These are phyloP conservation scores for Leishmania mexicana DNA, from an alignment of 208 protist genomes.

Conservation along the genomic window DNA sequence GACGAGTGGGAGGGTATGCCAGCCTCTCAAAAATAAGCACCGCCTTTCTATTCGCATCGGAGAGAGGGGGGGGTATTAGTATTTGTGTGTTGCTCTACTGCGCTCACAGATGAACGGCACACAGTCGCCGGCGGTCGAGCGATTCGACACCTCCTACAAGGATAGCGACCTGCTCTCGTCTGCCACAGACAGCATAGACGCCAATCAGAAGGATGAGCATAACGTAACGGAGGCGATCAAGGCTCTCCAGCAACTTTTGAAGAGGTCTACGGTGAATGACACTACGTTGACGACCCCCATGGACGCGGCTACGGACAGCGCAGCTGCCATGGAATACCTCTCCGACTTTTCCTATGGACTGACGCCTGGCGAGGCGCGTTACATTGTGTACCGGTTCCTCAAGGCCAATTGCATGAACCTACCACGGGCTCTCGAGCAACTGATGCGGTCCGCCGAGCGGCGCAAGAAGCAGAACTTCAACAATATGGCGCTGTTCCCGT, in stretches of 20 bases:
- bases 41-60: not conserved
- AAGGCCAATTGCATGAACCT: constrained; percentile 38
- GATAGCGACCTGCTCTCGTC: constrained; percentile 14
- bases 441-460: constrained; percentile 38
- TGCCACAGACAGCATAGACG: constrained; percentile 21
- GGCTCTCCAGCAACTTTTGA: constrained; percentile 15
- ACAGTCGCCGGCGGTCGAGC: not conserved
- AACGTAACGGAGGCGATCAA: constrained; percentile 17
- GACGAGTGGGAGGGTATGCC: not conserved
- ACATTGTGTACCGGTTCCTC: constrained; percentile 53
- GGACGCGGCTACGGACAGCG: not conserved
- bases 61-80: not conserved
- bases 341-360: constrained; percentile 35
- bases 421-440: constrained; percentile 30
- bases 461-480: constrained; percentile 56
- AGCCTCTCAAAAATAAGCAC: not conserved
- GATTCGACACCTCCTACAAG: not conserved
- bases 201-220: constrained; percentile 1
- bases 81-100: not conserved
- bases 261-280: not conserved
- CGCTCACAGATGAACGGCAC: not conserved
- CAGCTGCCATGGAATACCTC: constrained; percentile 15
- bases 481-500: constrained; percentile 55
- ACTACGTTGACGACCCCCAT: not conserved
- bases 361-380: constrained; percentile 23